A percentile compares a stretch with the other conserved stretches of the same genome.
These are phyloP conservation scores for Eimeria falciformis DNA, from an alignment of 169 alveolate species.

Conservation along the genomic window DNA sequence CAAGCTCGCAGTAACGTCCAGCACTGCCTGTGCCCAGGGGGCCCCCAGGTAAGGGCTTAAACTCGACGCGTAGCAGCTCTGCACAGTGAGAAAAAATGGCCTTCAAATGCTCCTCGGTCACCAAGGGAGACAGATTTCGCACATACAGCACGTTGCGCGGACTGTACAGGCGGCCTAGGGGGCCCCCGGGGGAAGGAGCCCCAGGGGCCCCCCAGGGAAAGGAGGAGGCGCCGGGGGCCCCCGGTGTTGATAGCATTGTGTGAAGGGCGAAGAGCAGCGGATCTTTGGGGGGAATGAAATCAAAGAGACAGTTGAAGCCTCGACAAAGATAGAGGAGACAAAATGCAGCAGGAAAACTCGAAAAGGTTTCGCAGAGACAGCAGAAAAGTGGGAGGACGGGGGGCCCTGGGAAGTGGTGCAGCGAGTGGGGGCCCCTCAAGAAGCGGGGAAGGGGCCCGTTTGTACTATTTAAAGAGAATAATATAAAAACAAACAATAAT, in stretches of 20 bases:
- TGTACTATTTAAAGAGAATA: too few relatives aligned
- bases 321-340: background rate
- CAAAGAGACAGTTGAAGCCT: background rate
- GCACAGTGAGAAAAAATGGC: conserved; percentile 50
- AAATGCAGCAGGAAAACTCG: too few relatives aligned
- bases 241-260: conserved; percentile 14
- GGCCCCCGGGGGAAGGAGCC: background rate
- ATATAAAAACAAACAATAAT: too few relatives aligned
- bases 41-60: conserved; percentile 27
- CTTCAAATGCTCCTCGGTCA: conserved; percentile 39
- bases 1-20: conserved; percentile 53
- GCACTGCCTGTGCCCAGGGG: background rate
- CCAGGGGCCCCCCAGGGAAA: conserved; percentile 12
- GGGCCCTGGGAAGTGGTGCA: too few relatives aligned
- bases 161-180: conserved; percentile 44
- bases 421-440: too few relatives aligned
- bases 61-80: conserved; percentile 22
- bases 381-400: too few relatives aligned
- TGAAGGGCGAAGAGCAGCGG: background rate
- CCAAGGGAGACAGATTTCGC: conserved; percentile 20
- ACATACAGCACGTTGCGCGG: conserved; percentile 33
- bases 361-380: too few relatives aligned
- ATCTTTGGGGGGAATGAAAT: background rate
- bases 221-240: conserved; percentile 4
- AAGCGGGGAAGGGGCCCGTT: too few relatives aligned